Percentiles rank a stretch among this genome's conserved stretches.
Evolutionary conservation across 257 asterid genomes (phyloP).

Genomic region (Fraxinus quadrangulata): DNA sequence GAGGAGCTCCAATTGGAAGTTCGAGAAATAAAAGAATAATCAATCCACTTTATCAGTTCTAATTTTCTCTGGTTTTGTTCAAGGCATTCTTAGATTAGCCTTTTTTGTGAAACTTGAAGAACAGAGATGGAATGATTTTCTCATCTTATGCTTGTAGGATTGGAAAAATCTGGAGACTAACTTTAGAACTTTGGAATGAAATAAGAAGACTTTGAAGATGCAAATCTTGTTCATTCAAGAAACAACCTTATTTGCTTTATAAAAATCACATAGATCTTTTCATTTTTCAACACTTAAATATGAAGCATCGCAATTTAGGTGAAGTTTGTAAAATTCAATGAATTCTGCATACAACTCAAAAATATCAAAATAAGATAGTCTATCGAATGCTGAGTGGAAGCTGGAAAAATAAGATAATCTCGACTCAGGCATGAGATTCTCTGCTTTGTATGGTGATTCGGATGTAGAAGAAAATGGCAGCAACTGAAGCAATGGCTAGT

Average conservation of each 20-base stretch:
- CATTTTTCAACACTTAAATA: neutral
- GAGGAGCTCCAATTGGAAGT: conserved; percentile 35
- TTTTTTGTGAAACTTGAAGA: conserved; percentile 29
- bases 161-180: conserved; percentile 63
- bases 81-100: conserved; percentile 23
- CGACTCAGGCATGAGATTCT: conserved; percentile 11
- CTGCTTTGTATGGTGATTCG: conserved; percentile 36
- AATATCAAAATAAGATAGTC: neutral
- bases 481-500: conserved; percentile 33
- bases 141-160: conserved; percentile 36
- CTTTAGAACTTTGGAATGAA: conserved; percentile 43
- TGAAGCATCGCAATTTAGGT: neutral
- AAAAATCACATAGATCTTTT: neutral
- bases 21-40: conserved; percentile 34
- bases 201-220: conserved; percentile 26
- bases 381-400: neutral
- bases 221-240: neutral
- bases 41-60: conserved; percentile 8
- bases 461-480: conserved; percentile 41
- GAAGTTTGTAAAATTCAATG: neutral
- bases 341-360: neutral
- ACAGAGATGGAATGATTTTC: conserved; percentile 31
- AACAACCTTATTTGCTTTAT: neutral
- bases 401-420: neutral
- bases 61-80: conserved; percentile 23